Conservation (phyloP, 768 basidiomycete species). For the Rhodosporidiobolus odoratus region DNA sequence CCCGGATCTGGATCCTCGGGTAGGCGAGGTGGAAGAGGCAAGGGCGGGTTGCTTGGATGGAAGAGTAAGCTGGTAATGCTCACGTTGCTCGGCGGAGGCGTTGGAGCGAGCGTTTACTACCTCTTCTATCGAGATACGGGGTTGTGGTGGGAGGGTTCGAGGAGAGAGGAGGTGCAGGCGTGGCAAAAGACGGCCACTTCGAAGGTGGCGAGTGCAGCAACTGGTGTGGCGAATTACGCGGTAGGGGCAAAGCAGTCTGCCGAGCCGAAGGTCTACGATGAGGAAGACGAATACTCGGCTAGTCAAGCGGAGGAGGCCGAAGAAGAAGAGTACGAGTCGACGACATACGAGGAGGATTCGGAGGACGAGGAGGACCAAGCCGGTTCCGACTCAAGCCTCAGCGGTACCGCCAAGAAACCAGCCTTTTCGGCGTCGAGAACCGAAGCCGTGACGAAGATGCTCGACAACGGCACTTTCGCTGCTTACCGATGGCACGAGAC, state of each 20-base stretch:
- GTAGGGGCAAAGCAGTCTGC: background rate
- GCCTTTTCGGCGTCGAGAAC: background rate
- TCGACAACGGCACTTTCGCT: conserved; percentile 22
- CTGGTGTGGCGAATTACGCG: background rate
- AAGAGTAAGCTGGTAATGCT: background rate
- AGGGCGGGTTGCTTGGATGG: background rate
- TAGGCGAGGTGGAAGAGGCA: background rate
- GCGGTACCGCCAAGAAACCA: background rate
- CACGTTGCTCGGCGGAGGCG: background rate
- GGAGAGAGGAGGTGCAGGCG: background rate
- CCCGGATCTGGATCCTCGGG: background rate
- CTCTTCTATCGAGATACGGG: background rate
- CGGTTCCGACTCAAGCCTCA: background rate
- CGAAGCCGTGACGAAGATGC: background rate
- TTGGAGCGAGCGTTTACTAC: conserved; percentile 6
- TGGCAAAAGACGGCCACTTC: background rate
- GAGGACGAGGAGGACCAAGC: too few species aligned
- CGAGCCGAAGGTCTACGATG: background rate
- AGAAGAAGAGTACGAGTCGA: background rate
- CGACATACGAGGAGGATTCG: background rate
- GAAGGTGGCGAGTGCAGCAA: background rate
- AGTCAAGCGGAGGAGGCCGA: background rate
- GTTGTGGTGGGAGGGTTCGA: background rate
- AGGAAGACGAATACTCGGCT: background rate
- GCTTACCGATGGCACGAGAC: conserved; percentile 30